A percentile compares a stretch with the other conserved stretches of the same genome.
These are phyloP conservation scores for Leishmania tarentolae DNA, from an alignment of 208 protist species.

Conservation along the genomic window DNA sequence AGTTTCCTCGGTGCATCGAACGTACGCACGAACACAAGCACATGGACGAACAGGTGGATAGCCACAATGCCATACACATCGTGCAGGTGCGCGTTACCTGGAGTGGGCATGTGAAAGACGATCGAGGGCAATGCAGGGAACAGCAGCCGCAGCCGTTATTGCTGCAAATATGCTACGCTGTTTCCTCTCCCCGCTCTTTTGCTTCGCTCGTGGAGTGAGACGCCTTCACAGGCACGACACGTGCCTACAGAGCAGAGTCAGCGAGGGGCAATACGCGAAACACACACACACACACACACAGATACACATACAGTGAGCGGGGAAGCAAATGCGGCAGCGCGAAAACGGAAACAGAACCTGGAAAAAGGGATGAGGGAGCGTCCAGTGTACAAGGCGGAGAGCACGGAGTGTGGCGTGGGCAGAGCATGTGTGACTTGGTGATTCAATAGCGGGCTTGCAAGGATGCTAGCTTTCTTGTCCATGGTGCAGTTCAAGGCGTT, in stretches of 20 bases:
- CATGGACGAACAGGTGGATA: neutral
- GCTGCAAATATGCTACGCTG: neutral
- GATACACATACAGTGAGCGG: neutral
- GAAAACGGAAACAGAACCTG: neutral
- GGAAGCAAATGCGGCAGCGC: neutral
- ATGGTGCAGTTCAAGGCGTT: neutral
- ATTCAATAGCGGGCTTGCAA: neutral
- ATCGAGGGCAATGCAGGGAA: neutral
- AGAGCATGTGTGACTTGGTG: neutral
- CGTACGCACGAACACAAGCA: neutral
- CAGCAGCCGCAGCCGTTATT: neutral
- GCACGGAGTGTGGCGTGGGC: neutral
- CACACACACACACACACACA: neutral
- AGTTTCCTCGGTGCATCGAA: neutral
- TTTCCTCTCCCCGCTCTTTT: neutral
- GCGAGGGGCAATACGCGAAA: neutral
- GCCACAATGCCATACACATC: neutral
- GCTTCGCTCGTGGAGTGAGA: no score
- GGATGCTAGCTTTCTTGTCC: neutral
- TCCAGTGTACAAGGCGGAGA: neutral
- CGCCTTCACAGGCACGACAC: neutral
- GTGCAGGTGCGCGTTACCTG: neutral
- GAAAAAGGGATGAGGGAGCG: conserved; percentile 3
- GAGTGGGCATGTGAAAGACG: neutral
- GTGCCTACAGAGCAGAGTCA: neutral